Evolutionary conservation across 108 stramenopile genomes (phyloP), one percentile per base, ranked within the genome.

Genomic region (Bacterosira constricta): DNA sequence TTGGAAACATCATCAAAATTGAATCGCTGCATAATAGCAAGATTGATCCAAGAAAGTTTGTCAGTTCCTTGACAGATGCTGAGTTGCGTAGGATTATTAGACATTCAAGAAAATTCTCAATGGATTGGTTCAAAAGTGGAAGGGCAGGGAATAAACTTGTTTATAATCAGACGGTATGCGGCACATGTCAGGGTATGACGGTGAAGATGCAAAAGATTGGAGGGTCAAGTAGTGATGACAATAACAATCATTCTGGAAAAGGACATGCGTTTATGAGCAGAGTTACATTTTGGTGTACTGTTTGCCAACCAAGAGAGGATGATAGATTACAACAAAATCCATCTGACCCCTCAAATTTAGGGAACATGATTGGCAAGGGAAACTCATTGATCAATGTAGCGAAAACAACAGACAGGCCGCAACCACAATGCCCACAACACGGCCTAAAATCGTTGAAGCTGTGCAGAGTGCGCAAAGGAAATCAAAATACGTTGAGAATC

Each of bases 1-100:
- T 85, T 59, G 88, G 88, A 26, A 88, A 88, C 49, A 85, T 88
- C 9, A 88, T 88, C 78, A 88, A 88, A 58, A 78, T 83, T 21
- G 88, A 88, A 72, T 83, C 77, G 30, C 47, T 88, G 41, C 88
- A 88, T 61, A 52, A 59, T n/a, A 56, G 78, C 11, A 70, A 60
- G 47, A 69, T 88, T 49, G 73, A 86, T 65, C 88, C 88, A 15
- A 66, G 81, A 17, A 57, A 82, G 59, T 39, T 37, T 3, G 74
- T 86, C 4, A 52, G 50, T 35, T 49, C 27, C 35, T 62, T 85
- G 18, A 61, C 81, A 37, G 77, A 86, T 38, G 71, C 41, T 12
- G 88, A 88, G 25, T 58, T 88, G 50, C 53, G 65, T 5, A 27
- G 41, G 15, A 29, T 81, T 23, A 56, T 88, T 15, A 41, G 68